Conservation (phyloP, 257 asterid species). For the Vinca minor region DNA sequence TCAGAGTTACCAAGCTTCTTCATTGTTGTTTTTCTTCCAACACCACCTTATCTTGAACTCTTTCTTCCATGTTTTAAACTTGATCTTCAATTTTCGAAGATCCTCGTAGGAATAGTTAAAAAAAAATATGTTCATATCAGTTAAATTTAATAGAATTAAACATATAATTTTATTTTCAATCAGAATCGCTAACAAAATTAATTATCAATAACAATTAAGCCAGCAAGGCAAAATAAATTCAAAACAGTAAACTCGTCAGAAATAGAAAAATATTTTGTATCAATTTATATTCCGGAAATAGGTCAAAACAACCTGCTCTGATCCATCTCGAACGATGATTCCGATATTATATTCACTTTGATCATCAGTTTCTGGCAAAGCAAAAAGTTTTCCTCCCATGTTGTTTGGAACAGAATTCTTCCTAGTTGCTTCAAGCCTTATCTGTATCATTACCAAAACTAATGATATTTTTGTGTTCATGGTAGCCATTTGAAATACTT, state of each 20-base stretch:
- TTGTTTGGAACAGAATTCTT: conserved; percentile 13
- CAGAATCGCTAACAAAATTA: too few relatives aligned
- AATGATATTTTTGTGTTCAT: too few relatives aligned
- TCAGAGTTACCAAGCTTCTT: conserved; percentile 35
- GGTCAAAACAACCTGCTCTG: conserved; percentile 6
- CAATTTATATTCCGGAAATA: too few relatives aligned
- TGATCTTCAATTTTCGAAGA: conserved; percentile 38
- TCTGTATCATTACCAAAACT: conserved; percentile 27
- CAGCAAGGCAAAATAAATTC: too few relatives aligned
- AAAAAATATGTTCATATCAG: too few relatives aligned
- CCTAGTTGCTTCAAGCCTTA: conserved; percentile 31
- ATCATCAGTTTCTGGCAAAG: conserved; percentile 9
- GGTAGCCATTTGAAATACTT: too few relatives aligned
- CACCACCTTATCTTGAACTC: conserved; percentile 45
- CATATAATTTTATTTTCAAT: too few relatives aligned
- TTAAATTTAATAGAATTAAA: too few relatives aligned
- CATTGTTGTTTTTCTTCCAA: conserved; percentile 33
- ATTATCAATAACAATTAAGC: too few relatives aligned
- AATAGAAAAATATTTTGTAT: too few relatives aligned
- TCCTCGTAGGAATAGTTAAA: conserved; percentile 22
- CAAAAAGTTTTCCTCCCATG: conserved; percentile 10
- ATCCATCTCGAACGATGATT: conserved; percentile 6
- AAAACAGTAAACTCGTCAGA: too few relatives aligned
- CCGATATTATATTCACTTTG: conserved; percentile 9
- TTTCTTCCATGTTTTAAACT: conserved; percentile 56